Conservation (phyloP, 495 filamentous ascomycete species). For the Daldinia vernicosa region DNA sequence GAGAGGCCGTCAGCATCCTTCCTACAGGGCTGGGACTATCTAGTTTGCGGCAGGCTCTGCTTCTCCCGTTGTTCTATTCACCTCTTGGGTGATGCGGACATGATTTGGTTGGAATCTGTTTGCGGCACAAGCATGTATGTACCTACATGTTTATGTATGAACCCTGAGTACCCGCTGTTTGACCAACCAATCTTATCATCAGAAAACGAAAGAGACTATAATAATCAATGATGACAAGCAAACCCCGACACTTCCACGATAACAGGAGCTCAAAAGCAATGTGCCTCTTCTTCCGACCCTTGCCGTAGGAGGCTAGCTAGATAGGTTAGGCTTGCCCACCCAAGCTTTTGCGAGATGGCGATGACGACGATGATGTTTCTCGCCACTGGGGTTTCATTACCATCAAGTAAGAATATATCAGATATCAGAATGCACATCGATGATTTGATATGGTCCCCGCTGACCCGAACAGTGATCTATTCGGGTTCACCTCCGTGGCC, state of each 20-base stretch:
- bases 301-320: conserved; percentile 4
- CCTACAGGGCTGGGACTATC: conserved; percentile 42
- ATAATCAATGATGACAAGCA: conserved; percentile 16
- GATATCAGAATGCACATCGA: conserved; percentile 39
- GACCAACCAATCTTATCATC: conserved; percentile 21
- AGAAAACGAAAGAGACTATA: conserved; percentile 22
- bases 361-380: conserved; percentile 13
- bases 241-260: conserved; percentile 30
- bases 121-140: conserved; percentile 13
- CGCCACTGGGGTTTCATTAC: conserved; percentile 21
- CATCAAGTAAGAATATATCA: conserved; percentile 32
- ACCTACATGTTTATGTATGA: conserved; percentile 22
- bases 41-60: conserved; percentile 28
- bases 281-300: conserved; percentile 8
- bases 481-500: conserved; percentile 29
- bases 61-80: conserved; percentile 8
- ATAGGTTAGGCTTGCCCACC: conserved; percentile 5
- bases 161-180: conserved; percentile 4
- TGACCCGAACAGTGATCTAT: conserved; percentile 16
- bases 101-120: conserved; percentile 34
- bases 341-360: background rate
- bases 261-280: conserved; percentile 5
- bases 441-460: conserved; percentile 33
- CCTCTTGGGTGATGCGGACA: conserved; percentile 30
- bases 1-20: conserved; percentile 28